Percentiles rank a stretch among this genome's conserved stretches.
These are phyloP conservation scores for Diaporthe sp. DNA, from an alignment of 2,329 filamentous ascomycete species.

Conservation along the genomic window DNA sequence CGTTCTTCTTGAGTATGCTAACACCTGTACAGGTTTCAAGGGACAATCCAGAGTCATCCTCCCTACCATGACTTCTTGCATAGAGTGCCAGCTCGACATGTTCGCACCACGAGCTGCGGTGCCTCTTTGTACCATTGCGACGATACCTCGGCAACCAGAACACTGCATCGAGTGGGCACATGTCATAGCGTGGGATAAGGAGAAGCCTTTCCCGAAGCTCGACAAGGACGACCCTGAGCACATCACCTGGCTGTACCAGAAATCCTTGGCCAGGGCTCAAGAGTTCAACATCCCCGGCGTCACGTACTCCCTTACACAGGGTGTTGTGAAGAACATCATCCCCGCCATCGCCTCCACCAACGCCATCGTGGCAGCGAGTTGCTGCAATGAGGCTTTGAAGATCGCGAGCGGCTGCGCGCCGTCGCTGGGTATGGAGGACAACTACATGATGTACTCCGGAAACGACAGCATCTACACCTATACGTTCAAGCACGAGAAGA, in stretches of 20 bases:
- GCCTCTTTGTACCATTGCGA: slow-evolving; percentile 94
- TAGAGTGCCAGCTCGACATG: slow-evolving; percentile 99
- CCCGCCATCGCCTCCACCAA: slow-evolving; percentile 98
- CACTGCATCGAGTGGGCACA: slow-evolving; percentile 99
- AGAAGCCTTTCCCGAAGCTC: slow-evolving; percentile 84
- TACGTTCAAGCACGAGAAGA: slow-evolving; percentile 95
- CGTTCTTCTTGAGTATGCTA: neutral
- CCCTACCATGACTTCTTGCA: slow-evolving; percentile 93
- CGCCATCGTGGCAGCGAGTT: slow-evolving; percentile 93
- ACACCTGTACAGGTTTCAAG: slow-evolving; percentile 80
- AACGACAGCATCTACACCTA: slow-evolving; percentile 97
- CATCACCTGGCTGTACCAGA: slow-evolving; percentile 95
- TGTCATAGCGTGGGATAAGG: slow-evolving; percentile 95
- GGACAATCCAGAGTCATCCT: slow-evolving; percentile 94
- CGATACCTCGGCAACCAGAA: slow-evolving; percentile 95
- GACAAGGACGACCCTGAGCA: slow-evolving; percentile 98
- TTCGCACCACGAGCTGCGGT: slow-evolving; percentile 97
- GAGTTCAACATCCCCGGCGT: slow-evolving; percentile 94
- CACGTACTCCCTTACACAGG: slow-evolving; percentile 95
- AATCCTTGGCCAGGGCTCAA: slow-evolving; percentile 81
- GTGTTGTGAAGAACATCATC: slow-evolving; percentile 99
- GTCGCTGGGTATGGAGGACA: slow-evolving; percentile 80
- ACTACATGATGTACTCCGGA: slow-evolving; percentile 99
- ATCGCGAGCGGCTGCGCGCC: slow-evolving; percentile 87
- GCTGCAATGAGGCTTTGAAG: slow-evolving; percentile 97